A percentile compares a stretch with the other conserved stretches of the same genome.
Conservation (phyloP, 1,139 yeast species). For the Pichia sp. region DNA sequence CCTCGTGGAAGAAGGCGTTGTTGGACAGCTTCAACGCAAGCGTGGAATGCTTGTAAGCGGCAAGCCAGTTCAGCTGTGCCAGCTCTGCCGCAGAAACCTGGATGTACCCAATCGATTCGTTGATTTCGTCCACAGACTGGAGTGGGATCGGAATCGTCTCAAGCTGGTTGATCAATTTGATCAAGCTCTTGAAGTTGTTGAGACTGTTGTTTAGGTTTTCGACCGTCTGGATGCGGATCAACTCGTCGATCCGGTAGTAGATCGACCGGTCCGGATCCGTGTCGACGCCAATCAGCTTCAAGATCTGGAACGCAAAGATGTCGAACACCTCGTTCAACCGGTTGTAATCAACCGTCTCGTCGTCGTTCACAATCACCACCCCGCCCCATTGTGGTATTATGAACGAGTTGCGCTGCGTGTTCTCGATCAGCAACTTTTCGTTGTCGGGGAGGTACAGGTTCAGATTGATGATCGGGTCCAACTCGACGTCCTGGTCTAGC, state of each 20-base stretch:
- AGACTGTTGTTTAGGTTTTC: slow-evolving; percentile 48
- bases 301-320: slow-evolving; percentile 68
- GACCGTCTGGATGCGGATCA: slow-evolving; percentile 53
- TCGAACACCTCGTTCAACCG: slow-evolving; percentile 61
- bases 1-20: slow-evolving; percentile 83
- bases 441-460: slow-evolving; percentile 59
- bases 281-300: slow-evolving; percentile 69
- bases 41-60: slow-evolving; percentile 52
- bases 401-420: slow-evolving; percentile 60
- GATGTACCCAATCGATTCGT: slow-evolving; percentile 33
- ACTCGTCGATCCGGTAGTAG: slow-evolving; percentile 57
- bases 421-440: slow-evolving; percentile 38
- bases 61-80: slow-evolving; percentile 32
- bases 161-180: slow-evolving; percentile 61
- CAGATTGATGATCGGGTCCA: slow-evolving; percentile 66
- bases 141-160: slow-evolving; percentile 80
- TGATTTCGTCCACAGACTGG: slow-evolving; percentile 48
- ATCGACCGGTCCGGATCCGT: slow-evolving; percentile 47
- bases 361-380: slow-evolving; percentile 46
- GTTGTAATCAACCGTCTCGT: slow-evolving; percentile 28
- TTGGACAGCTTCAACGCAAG: slow-evolving; percentile 56
- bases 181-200: slow-evolving; percentile 64
- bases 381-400: slow-evolving; percentile 93
- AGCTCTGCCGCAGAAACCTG: slow-evolving; percentile 19
- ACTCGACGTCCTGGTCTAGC: slow-evolving; percentile 44